Conservation (phyloP, 2,329 filamentous ascomycete genomes). For the Bretziella fagacearum region DNA sequence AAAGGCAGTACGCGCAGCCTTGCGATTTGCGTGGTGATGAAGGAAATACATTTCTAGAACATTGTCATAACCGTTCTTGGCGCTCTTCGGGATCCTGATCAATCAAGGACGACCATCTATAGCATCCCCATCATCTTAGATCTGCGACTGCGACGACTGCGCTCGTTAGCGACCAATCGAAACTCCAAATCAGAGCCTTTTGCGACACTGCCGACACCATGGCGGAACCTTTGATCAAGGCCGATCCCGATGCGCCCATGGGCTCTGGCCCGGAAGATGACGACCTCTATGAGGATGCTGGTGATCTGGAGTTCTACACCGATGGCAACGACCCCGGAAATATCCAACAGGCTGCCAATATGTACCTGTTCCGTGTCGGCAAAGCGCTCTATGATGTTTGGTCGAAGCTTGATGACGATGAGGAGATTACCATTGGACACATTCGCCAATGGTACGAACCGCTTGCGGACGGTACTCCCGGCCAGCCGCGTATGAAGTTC, state of each 20-base stretch:
- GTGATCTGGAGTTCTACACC: conserved; percentile 39
- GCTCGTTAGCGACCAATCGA: too few relatives aligned
- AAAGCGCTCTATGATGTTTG: conserved; percentile 69
- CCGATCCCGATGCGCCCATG: conserved; percentile 29
- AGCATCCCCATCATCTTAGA: too few relatives aligned
- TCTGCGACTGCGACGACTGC: too few relatives aligned
- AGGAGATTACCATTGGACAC: conserved; percentile 66
- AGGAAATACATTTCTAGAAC: too few relatives aligned
- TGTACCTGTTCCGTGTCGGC: conserved; percentile 64
- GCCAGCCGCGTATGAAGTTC: conserved; percentile 38
- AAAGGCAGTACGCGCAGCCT: too few relatives aligned
- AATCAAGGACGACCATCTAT: too few relatives aligned
- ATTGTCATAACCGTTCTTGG: too few relatives aligned
- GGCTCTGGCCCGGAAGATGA: conserved; percentile 36
- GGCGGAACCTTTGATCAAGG: conserved; percentile 25
- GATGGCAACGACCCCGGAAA: conserved; percentile 22
- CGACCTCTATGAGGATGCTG: conserved; percentile 46
- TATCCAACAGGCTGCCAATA: conserved; percentile 23
- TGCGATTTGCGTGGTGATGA: too few relatives aligned
- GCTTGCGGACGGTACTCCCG: conserved; percentile 20
- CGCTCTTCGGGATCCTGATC: too few relatives aligned
- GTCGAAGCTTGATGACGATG: conserved; percentile 56
- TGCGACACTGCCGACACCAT: conserved; percentile 2
- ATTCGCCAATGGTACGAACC: conserved; percentile 42
- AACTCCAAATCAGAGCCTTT: too few relatives aligned